Conservation (phyloP, 2,329 filamentous ascomycete genomes). For the Acarospora socialis region DNA sequence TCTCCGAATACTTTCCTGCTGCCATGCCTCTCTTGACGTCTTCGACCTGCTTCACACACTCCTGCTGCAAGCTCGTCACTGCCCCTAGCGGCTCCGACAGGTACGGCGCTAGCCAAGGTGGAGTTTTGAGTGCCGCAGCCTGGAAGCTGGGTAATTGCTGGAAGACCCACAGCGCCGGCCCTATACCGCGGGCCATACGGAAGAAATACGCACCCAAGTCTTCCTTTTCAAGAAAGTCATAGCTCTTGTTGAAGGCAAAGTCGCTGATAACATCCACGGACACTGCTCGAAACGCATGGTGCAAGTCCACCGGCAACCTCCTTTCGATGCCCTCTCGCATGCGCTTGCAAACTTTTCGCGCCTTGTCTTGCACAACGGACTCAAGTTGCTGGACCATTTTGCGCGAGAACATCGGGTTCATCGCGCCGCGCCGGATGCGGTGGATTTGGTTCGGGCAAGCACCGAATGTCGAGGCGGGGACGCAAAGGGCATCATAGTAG, state of each 20-base stretch:
- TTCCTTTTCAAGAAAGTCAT: constrained; percentile 12
- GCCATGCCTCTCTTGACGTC: constrained; percentile 13
- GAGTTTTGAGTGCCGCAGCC: constrained; percentile 10
- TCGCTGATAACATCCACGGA: constrained; percentile 1
- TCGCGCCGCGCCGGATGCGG: no score
- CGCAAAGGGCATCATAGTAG: no score
- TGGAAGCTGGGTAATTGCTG: constrained; percentile 15
- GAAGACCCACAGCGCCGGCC: constrained; percentile 16
- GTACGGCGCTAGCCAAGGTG: constrained; percentile 13
- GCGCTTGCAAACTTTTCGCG: not conserved
- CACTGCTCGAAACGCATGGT: not conserved
- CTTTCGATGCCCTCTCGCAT: not conserved
- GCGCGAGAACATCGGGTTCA: no score
- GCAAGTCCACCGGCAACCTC: constrained; percentile 1
- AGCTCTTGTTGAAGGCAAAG: constrained; percentile 15
- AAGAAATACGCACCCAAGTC: constrained; percentile 15
- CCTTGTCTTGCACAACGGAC: not conserved
- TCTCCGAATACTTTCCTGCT: constrained; percentile 11
- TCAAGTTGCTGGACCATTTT: not conserved
- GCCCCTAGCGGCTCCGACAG: constrained; percentile 8
- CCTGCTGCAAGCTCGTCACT: constrained; percentile 14
- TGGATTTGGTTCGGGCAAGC: no score
- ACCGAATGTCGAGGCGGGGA: no score
- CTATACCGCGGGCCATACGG: constrained; percentile 14
- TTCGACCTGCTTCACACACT: constrained; percentile 11